Evolutionary conservation across 176 grass and related monocot genomes (phyloP).

Genomic region (Carex myosuroides): DNA sequence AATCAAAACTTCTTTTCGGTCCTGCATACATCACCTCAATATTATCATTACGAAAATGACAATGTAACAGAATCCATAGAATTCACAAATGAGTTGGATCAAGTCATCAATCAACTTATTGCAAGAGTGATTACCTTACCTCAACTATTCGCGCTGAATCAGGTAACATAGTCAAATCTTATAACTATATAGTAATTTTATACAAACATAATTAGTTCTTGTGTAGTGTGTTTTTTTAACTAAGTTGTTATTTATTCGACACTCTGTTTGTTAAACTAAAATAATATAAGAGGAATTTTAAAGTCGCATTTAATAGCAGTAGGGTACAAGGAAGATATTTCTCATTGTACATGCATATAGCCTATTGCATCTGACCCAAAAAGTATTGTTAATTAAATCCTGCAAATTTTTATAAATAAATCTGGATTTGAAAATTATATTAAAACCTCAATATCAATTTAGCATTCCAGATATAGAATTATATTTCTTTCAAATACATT

Average conservation of each 20-base stretch:
- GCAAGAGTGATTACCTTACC: not conserved
- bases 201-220: no score
- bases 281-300: not conserved
- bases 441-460: not conserved
- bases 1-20: not conserved
- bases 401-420: not conserved
- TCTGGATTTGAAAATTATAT: not conserved
- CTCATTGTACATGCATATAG: no score
- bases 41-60: not conserved
- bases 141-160: not conserved
- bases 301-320: not conserved
- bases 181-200: no score
- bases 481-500: no score
- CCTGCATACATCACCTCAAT: not conserved
- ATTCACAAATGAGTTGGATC: not conserved
- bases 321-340: no score
- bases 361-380: not conserved
- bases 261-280: not conserved
- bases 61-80: not conserved
- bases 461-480: not conserved
- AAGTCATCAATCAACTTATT: not conserved
- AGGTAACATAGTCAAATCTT: not conserved
- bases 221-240: no score
- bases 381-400: not conserved
- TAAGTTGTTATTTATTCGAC: no score